Percentiles rank a stretch among this genome's conserved stretches.
These are phyloP conservation scores for Pontederia crassipes DNA, from an alignment of 176 grass and related monocot species.

Conservation along the genomic window DNA sequence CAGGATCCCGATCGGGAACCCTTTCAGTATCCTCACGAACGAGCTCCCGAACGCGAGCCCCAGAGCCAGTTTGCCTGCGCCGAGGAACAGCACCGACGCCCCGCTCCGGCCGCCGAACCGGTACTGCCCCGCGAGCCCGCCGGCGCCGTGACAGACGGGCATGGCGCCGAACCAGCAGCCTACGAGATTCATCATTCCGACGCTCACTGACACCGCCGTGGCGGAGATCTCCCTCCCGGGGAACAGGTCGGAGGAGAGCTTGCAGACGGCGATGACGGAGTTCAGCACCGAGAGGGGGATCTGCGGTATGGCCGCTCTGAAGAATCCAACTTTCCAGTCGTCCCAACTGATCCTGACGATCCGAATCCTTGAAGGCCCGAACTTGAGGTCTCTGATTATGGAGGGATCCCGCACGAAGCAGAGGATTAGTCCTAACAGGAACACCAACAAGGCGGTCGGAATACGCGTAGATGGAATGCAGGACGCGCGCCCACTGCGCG, in stretches of 20 bases:
- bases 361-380: constrained; percentile 49
- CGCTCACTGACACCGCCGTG: constrained; percentile 63
- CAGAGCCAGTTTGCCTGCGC: constrained; percentile 45
- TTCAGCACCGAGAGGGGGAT: constrained; percentile 77
- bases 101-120: constrained; percentile 76
- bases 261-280: constrained; percentile 90
- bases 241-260: constrained; percentile 89
- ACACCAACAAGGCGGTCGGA: constrained; percentile 64
- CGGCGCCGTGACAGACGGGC: constrained; percentile 82
- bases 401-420: constrained; percentile 71
- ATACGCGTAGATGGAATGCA: constrained; percentile 22
- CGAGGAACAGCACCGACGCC: constrained; percentile 73
- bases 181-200: constrained; percentile 72
- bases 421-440: constrained; percentile 52
- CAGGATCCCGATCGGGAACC: constrained; percentile 75
- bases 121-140: constrained; percentile 79
- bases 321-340: constrained; percentile 68
- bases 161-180: constrained; percentile 98
- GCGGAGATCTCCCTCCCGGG: constrained; percentile 49
- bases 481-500: neutral
- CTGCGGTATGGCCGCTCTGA: constrained; percentile 66
- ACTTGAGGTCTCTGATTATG: constrained; percentile 39
- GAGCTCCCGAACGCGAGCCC: constrained; percentile 75
- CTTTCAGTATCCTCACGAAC: constrained; percentile 51
- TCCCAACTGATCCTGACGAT: constrained; percentile 52